Conservation (phyloP, 192 early-diverging fungal species). For the Paraglomus occultum region DNA sequence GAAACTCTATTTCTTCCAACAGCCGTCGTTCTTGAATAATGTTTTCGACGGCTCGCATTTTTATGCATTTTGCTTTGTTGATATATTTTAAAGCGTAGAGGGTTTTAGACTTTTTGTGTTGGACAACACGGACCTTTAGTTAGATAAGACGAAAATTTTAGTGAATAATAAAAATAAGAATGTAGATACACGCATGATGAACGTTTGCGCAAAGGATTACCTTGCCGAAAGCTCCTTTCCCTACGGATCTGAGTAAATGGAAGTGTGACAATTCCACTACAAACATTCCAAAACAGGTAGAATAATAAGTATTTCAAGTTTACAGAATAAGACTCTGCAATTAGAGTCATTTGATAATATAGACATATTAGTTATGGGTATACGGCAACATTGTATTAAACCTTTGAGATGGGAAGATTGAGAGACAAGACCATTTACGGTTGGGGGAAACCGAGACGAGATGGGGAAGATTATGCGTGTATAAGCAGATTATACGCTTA, state of each 20-base stretch:
- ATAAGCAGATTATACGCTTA: too few relatives aligned
- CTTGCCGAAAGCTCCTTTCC: conserved; percentile 97
- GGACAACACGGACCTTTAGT: conserved; percentile 79
- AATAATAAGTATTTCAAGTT: neutral
- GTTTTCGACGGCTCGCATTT: conserved; percentile 82
- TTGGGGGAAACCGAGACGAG: neutral
- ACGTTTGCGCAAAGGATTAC: conserved; percentile 33
- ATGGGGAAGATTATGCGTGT: neutral
- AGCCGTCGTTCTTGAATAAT: conserved; percentile 87
- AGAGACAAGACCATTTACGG: neutral
- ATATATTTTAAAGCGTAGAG: conserved; percentile 97
- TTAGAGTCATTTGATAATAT: too few relatives aligned
- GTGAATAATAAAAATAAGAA: too few relatives aligned
- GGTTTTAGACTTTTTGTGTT: conserved; percentile 75
- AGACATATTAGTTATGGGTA: neutral
- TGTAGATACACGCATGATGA: too few relatives aligned
- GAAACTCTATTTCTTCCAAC: conserved; percentile 81
- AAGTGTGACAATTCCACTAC: conserved; percentile 85
- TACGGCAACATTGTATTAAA: neutral
- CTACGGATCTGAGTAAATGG: conserved; percentile 83
- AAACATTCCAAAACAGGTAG: conserved; percentile 20
- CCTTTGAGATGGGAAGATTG: neutral
- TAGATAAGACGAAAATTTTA: conserved; percentile 11
- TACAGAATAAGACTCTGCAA: too few relatives aligned
- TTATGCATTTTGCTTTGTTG: conserved; percentile 91